phyloP scores from a whole-genome alignment of 83 land plant species.

The Isoetes engelmannii region DNA sequence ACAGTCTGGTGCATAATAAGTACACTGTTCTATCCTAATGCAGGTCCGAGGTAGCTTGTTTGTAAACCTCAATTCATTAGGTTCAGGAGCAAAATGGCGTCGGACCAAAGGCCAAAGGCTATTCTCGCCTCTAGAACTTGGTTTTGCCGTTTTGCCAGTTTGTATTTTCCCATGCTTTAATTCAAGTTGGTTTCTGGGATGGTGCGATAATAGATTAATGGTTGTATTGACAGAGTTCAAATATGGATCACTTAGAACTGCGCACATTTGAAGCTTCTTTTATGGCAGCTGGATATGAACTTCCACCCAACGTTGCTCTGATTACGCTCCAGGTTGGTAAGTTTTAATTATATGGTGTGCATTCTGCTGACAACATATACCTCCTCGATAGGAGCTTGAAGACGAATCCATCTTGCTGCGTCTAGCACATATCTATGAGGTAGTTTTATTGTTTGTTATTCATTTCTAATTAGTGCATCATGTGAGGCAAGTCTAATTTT shows the following conservation, averaged over 20 bases:
- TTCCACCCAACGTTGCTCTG: conserved; percentile 47
- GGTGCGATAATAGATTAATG: neutral
- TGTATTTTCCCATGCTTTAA: neutral
- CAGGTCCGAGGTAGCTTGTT: conserved; percentile 74
- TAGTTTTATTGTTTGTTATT: neutral
- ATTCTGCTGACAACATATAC: neutral
- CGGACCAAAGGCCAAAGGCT: conserved; percentile 70
- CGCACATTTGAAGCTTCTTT: conserved; percentile 26
- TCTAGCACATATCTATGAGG: conserved; percentile 22
- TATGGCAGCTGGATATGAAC: conserved; percentile 30
- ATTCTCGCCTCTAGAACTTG: conserved; percentile 71
- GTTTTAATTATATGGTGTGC: neutral
- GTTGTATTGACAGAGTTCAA: neutral
- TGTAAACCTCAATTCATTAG: conserved; percentile 47
- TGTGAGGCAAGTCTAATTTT: neutral
- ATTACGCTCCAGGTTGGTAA: conserved; percentile 41
- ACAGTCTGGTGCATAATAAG: neutral
- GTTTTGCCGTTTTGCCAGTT: conserved; percentile 35
- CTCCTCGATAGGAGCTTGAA: conserved; percentile 12
- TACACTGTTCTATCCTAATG: neutral
- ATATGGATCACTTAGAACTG: neutral
- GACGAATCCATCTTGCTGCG: conserved; percentile 11
- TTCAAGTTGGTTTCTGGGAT: neutral
- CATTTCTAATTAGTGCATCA: neutral
- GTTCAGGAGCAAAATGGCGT: conserved; percentile 82